Evolutionary conservation across 2,329 filamentous ascomycete genomes (phyloP).

Genomic region (Hortaea sp.): DNA sequence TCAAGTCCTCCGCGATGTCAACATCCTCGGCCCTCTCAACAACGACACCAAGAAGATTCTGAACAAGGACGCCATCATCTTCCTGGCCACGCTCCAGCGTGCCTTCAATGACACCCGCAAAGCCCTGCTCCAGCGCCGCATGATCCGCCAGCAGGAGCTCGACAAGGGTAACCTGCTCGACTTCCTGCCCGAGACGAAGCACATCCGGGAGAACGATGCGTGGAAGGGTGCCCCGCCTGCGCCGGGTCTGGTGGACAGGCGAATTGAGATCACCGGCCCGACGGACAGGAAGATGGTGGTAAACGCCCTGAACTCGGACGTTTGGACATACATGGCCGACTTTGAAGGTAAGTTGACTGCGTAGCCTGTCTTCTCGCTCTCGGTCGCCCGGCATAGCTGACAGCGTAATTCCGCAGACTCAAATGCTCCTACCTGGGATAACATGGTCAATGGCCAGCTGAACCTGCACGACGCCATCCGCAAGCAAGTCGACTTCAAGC

Average conservation of each 20-base stretch:
- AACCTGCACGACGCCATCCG: slow-evolving; percentile 96
- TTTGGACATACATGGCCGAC: slow-evolving; percentile 99
- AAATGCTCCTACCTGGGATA: slow-evolving; percentile 93
- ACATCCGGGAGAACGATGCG: slow-evolving; percentile 85
- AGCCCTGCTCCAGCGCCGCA: slow-evolving; percentile 74
- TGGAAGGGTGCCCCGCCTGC: slow-evolving; percentile 91
- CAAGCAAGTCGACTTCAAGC: slow-evolving; percentile 90
- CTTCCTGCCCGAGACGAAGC: slow-evolving; percentile 90
- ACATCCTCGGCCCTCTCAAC: slow-evolving; percentile 69
- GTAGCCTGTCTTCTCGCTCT: too few relatives aligned
- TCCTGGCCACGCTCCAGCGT: slow-evolving; percentile 87
- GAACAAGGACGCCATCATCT: slow-evolving; percentile 78
- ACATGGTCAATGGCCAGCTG: slow-evolving; percentile 97
- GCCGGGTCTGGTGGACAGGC: slow-evolving; percentile 82
- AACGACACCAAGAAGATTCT: slow-evolving; percentile 82
- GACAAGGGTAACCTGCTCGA: slow-evolving; percentile 82
- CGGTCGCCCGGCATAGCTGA: background rate
- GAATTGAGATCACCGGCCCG: slow-evolving; percentile 94
- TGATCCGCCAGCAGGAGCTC: slow-evolving; percentile 80
- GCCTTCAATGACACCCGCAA: slow-evolving; percentile 89
- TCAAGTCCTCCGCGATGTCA: slow-evolving; percentile 74
- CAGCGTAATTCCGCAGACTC: slow-evolving; percentile 54
- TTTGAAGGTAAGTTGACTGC: slow-evolving; percentile 61
- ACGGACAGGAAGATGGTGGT: slow-evolving; percentile 99
- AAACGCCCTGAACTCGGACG: slow-evolving; percentile 89